Conservation (phyloP, 2,329 filamentous ascomycete genomes). For the Emmonsia crescens region DNA sequence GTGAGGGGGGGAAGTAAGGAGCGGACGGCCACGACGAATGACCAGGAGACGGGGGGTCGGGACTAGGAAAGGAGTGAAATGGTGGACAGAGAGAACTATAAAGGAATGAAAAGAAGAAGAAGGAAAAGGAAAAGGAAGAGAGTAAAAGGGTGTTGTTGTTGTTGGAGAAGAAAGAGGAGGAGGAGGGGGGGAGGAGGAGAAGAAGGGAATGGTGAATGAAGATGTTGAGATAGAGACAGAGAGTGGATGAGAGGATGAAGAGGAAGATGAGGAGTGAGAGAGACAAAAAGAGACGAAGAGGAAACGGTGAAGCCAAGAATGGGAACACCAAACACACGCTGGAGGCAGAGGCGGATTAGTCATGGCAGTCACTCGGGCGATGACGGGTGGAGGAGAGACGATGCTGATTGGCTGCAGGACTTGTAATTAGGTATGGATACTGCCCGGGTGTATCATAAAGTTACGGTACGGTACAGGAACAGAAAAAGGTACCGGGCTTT, state of each 20-base stretch:
- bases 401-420: not conserved
- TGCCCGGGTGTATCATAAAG: too few species aligned
- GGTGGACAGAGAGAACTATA: conserved; percentile 7
- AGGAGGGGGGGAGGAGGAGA: conserved; percentile 7
- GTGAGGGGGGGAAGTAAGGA: conserved; percentile 20
- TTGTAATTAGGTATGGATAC: too few species aligned
- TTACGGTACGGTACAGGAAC: not conserved
- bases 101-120: conserved; percentile 10
- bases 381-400: not conserved
- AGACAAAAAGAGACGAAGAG: conserved; percentile 2
- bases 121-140: conserved; percentile 10
- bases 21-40: conserved; percentile 29
- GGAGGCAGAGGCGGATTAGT: not conserved
- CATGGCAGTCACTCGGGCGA: not conserved
- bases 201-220: conserved; percentile 10
- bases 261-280: conserved; percentile 8
- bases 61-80: conserved; percentile 8
- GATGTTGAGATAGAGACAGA: not conserved
- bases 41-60: conserved; percentile 16
- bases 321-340: too few species aligned
- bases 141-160: conserved; percentile 10
- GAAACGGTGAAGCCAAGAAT: not conserved
- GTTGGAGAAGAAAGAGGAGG: conserved; percentile 6
- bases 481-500: not conserved
- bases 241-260: conserved; percentile 10